A percentile compares a stretch with the other conserved stretches of the same genome.
Evolutionary conservation across 352 stramenopile species (phyloP).

Genomic region (Pythium sukuiense): DNA sequence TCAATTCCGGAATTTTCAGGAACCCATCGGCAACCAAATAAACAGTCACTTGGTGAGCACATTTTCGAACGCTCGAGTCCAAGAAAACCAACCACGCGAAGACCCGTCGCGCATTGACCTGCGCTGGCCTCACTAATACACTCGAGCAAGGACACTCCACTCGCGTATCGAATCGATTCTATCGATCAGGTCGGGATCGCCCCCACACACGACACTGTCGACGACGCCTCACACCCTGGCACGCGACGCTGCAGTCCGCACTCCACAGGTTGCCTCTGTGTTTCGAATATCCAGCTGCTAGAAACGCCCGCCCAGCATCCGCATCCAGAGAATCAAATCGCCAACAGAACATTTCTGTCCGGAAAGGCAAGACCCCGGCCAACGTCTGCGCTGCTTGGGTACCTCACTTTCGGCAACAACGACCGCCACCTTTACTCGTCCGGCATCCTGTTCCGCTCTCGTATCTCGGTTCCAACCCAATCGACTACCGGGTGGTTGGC

Average conservation of each 20-base stretch:
- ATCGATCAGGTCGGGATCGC: not conserved
- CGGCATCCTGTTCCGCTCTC: conserved; percentile 3
- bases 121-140: not conserved
- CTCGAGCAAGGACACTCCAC: not conserved
- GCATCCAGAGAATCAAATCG: conserved; percentile 3
- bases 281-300: conserved; percentile 8
- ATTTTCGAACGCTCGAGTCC: conserved; percentile 2
- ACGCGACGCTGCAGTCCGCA: not conserved
- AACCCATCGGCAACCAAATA: not conserved
- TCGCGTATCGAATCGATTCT: not conserved
- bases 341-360: not conserved
- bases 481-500: too few species aligned
- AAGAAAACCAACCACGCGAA: not conserved
- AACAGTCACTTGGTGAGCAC: not conserved
- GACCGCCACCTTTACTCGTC: not conserved
- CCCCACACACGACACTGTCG: not conserved
- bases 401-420: not conserved
- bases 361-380: not conserved
- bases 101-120: not conserved
- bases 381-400: conserved; percentile 5
- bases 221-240: not conserved
- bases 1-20: conserved; percentile 7
- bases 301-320: not conserved
- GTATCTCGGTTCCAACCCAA: conserved; percentile 5
- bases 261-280: not conserved